Evolutionary conservation across 805 yeast genomes (phyloP).

Genomic region (Ogataea pignaliae): DNA sequence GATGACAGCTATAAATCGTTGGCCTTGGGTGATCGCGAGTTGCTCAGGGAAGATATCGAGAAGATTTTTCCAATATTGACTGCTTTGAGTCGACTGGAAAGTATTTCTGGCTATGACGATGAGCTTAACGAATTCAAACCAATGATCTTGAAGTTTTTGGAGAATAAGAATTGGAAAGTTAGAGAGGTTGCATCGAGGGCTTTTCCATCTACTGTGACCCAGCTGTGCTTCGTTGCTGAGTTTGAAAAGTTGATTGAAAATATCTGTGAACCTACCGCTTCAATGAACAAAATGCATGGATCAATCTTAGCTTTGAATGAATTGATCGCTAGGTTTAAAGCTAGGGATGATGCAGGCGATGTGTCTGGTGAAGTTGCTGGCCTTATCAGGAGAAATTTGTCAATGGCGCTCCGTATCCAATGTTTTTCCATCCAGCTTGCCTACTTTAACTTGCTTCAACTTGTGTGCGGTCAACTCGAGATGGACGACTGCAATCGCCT

Average conservation of each 20-base stretch:
- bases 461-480: constrained; percentile 2
- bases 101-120: constrained; percentile 45
- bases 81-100: constrained; percentile 63
- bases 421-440: constrained; percentile 20
- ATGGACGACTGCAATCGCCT: constrained; percentile 19
- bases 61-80: constrained; percentile 72
- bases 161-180: constrained; percentile 67
- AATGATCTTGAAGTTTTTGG: constrained; percentile 43
- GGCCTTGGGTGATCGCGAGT: constrained; percentile 22
- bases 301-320: constrained; percentile 43
- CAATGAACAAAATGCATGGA: constrained; percentile 59
- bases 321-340: constrained; percentile 19
- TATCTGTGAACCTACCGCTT: neutral
- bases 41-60: constrained; percentile 40
- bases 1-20: constrained; percentile 28
- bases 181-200: constrained; percentile 84
- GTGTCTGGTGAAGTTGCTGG: constrained; percentile 23
- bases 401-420: constrained; percentile 9
- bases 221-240: constrained; percentile 28
- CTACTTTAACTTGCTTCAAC: constrained; percentile 16
- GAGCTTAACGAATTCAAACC: constrained; percentile 51
- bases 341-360: constrained; percentile 23
- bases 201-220: constrained; percentile 44
- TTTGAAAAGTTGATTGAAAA: constrained; percentile 15
- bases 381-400: constrained; percentile 22